Evolutionary conservation across 805 yeast species (phyloP).

Genomic region (Candida lessepsii): DNA sequence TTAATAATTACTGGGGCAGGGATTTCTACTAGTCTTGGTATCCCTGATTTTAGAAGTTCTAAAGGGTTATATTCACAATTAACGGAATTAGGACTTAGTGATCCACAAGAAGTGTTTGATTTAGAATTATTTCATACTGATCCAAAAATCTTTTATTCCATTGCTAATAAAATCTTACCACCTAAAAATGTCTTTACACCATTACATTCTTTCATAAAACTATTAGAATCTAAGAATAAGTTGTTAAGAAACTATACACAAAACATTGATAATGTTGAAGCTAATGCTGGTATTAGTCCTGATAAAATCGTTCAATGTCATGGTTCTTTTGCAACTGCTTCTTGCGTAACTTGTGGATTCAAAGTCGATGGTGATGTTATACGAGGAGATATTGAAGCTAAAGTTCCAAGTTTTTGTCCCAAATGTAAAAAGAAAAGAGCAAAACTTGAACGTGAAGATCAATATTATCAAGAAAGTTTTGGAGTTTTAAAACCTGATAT

Average conservation of each 20-base stretch:
- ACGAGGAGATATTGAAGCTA: constrained; percentile 46
- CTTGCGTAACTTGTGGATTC: constrained; percentile 74
- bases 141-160: constrained; percentile 40
- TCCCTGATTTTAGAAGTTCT: constrained; percentile 45
- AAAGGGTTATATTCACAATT: constrained; percentile 63
- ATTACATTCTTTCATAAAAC: constrained; percentile 36
- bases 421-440: constrained; percentile 25
- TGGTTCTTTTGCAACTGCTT: constrained; percentile 72
- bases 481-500: constrained; percentile 85
- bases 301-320: constrained; percentile 72
- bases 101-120: constrained; percentile 47
- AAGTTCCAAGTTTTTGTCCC: constrained; percentile 56
- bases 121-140: constrained; percentile 35
- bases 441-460: constrained; percentile 24
- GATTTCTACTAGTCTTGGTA: constrained; percentile 43
- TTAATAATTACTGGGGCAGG: constrained; percentile 47
- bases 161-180: constrained; percentile 45
- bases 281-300: constrained; percentile 53
- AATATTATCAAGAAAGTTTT: constrained; percentile 26
- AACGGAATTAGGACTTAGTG: constrained; percentile 45
- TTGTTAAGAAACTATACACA: constrained; percentile 44
- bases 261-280: constrained; percentile 44
- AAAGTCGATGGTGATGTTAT: constrained; percentile 48
- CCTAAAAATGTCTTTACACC: constrained; percentile 38
- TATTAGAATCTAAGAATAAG: constrained; percentile 37